Percentiles rank a stretch among this genome's conserved stretches.
Evolutionary conservation across 75 land plant species (phyloP).

Genomic region (Chamaecyparis obtusa): DNA sequence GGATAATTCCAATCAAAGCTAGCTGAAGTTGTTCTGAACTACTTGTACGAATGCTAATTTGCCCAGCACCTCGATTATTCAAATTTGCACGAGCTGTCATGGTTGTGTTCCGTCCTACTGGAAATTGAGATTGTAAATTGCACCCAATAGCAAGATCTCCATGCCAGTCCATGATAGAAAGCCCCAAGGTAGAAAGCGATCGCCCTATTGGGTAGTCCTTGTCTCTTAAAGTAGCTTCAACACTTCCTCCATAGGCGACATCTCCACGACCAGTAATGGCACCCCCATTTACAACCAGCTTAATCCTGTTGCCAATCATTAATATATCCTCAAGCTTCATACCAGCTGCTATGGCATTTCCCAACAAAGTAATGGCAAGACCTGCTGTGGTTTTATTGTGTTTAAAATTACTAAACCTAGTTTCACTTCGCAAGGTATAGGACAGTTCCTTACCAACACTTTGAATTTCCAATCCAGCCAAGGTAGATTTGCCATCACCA

Average conservation of each 20-base stretch:
- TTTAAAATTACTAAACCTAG: slow-evolving; percentile 40
- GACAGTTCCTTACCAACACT: slow-evolving; percentile 47
- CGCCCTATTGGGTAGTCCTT: slow-evolving; percentile 58
- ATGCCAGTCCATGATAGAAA: slow-evolving; percentile 87
- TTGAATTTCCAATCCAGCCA: slow-evolving; percentile 47
- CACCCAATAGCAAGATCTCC: slow-evolving; percentile 83
- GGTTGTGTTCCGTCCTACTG: slow-evolving; percentile 37
- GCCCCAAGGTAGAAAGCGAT: slow-evolving; percentile 59
- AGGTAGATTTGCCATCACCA: slow-evolving; percentile 38
- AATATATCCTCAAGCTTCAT: slow-evolving; percentile 53
- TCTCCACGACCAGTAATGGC: slow-evolving; percentile 49
- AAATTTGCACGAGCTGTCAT: slow-evolving; percentile 35
- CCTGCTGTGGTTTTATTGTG: slow-evolving; percentile 37
- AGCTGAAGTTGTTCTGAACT: slow-evolving; percentile 59
- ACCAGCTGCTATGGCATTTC: slow-evolving; percentile 39
- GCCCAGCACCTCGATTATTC: slow-evolving; percentile 50
- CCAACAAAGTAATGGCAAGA: slow-evolving; percentile 34
- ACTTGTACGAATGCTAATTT: slow-evolving; percentile 35
- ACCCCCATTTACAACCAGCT: slow-evolving; percentile 45
- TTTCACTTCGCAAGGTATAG: slow-evolving; percentile 43
- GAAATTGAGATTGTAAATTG: slow-evolving; percentile 72
- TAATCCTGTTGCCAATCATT: slow-evolving; percentile 32
- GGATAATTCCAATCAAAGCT: slow-evolving; percentile 43
- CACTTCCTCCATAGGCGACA: slow-evolving; percentile 48
- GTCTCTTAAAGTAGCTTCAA: slow-evolving; percentile 45